A percentile compares a stretch with the other conserved stretches of the same genome.
Conservation (phyloP, 2,329 filamentous ascomycete genomes). For the Pseudovirgaria hyperparasitica region DNA sequence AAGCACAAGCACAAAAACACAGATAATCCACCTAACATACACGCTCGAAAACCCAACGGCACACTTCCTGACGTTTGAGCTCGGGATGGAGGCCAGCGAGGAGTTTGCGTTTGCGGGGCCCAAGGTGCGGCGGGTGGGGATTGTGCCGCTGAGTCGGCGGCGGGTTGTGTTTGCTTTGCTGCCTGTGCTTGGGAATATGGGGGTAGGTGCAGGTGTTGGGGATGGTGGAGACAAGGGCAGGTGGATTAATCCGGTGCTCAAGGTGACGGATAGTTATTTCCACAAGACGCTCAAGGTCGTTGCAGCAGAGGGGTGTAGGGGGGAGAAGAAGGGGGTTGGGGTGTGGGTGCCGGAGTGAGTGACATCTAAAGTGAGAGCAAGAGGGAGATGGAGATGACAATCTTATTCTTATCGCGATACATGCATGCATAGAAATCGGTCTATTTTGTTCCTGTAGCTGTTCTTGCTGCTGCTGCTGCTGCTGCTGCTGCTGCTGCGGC, state of each 20-base stretch:
- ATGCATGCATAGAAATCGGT: too few relatives aligned
- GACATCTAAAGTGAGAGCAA: too few relatives aligned
- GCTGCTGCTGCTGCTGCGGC: too few relatives aligned
- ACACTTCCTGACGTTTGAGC: constrained; percentile 86
- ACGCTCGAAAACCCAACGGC: constrained; percentile 88
- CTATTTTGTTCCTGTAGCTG: too few relatives aligned
- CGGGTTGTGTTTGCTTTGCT: constrained; percentile 63
- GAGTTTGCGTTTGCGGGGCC: constrained; percentile 86
- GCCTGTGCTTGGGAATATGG: constrained; percentile 49
- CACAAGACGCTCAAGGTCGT: constrained; percentile 77
- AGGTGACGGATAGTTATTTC: constrained; percentile 82
- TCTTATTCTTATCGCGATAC: too few relatives aligned
- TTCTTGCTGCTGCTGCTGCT: too few relatives aligned
- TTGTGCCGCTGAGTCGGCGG: constrained; percentile 70
- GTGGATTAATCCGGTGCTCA: constrained; percentile 62
- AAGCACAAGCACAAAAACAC: constrained; percentile 8
- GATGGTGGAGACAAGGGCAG: too few relatives aligned
- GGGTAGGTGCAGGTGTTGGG: constrained; percentile 5
- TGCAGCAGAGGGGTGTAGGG: constrained; percentile 56
- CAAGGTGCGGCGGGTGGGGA: constrained; percentile 66
- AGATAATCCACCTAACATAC: constrained; percentile 37
- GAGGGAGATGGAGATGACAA: too few relatives aligned
- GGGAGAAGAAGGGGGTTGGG: constrained; percentile 39
- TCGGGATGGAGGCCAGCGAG: constrained; percentile 85
- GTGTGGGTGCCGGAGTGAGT: constrained; percentile 20